These are phyloP conservation scores for Carex kokanica DNA, from an alignment of 176 grass and related monocot genomes.

Conservation along the genomic window DNA sequence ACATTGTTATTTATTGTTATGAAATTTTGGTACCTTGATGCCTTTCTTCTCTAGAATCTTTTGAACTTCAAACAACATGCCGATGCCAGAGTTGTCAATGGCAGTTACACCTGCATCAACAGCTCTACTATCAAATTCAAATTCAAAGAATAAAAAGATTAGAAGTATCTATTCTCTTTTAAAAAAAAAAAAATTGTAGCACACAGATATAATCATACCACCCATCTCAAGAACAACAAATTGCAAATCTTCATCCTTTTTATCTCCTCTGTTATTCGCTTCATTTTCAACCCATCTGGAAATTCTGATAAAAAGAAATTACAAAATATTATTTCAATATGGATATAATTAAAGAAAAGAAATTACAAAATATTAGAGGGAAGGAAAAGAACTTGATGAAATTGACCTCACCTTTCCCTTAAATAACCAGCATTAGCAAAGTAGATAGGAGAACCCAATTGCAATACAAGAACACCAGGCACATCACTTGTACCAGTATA, in stretches of 20 bases:
- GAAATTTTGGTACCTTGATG: conserved; percentile 39
- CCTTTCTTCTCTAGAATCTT: conserved; percentile 52
- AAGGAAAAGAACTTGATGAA: not conserved
- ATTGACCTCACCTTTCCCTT: conserved; percentile 54
- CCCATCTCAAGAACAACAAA: conserved; percentile 62
- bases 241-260: conserved; percentile 50
- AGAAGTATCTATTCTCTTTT: not conserved
- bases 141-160: not conserved
- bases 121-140: not conserved
- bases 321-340: conserved; percentile 2
- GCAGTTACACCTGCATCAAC: conserved; percentile 56
- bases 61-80: conserved; percentile 65
- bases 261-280: conserved; percentile 29
- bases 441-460: conserved; percentile 78
- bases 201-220: conserved; percentile 38
- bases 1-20: not conserved
- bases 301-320: conserved; percentile 38
- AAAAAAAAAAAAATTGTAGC: not conserved
- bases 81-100: conserved; percentile 72
- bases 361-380: not conserved
- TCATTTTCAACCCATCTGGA: conserved; percentile 87
- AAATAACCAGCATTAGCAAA: conserved; percentile 74
- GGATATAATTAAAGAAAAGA: not conserved
- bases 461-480: conserved; percentile 50
- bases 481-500: conserved; percentile 49